Evolutionary conservation across 208 protist species (phyloP), one percentile per base, ranked within the genome.

Genomic region (Wallacemonas rigidus): DNA sequence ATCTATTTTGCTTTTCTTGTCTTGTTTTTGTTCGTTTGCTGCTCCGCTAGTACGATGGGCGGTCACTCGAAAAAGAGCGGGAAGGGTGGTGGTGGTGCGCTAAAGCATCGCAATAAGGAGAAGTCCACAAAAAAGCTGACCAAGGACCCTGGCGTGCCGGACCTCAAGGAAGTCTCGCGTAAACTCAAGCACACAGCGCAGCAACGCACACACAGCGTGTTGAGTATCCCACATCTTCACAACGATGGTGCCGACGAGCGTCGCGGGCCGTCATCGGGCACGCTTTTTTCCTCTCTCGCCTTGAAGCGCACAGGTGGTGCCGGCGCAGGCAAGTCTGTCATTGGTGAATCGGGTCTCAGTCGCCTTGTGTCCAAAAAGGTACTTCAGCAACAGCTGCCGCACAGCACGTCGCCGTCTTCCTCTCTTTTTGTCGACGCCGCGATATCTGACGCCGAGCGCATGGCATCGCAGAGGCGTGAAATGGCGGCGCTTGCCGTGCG

Each of bases 41-140:
- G 26, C 26, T 26, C 26, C 26, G 26, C 14, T 51, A 8, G 7
- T 15, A 63, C 8, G 2, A 96, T 96, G 91, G 91, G 91, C 15
- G 86, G 91, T 15, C 91, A 96, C 75, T 93, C 91, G 1, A 96
- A 96, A 77, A 94, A 96, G 69, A 82, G 83, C 55, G 89, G 91
- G 17, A 87, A 81, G 48, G 91, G 91, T 54, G 89, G 86, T 55
- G 90, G 88, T 50, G 85, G 87, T 38, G 78, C 81, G 50, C 71
- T 80, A 6, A 75, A 73, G 39, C 55, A 68, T 44, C 47, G 67
- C 57, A 63, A 70, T 61, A 60, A 86, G 76, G 77, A 75, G 57
- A 54, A 64, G 35, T 69, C 79, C 60, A 67, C 65, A 12, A 95
- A 93, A 69, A 83, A 79, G 53, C 64, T 95, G 38, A 85, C 80